Evolutionary conservation across 805 yeast genomes (phyloP), one percentile per base, ranked within the genome.

Genomic region (Saturnispora kantuleensis): DNA sequence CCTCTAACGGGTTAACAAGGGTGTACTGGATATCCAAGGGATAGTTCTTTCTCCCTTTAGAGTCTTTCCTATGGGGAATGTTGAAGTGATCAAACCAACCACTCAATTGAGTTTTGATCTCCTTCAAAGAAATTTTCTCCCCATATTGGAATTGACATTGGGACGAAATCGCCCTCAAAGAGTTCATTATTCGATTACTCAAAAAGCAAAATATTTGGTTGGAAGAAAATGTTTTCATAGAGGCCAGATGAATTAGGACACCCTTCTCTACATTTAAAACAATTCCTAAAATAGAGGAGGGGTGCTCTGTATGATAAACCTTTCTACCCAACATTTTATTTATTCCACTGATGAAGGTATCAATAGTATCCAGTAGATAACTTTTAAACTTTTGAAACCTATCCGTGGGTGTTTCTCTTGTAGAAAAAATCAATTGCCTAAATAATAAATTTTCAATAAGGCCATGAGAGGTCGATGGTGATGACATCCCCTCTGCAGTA

Each of bases 211-310:
- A 49, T 4, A 31, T 15, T n/a, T 31, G 36, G 39, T 49, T 44
- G 3, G 11, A 38, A 4, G 13, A 12, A 11, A 39, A 26, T 28
- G 42, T 31, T 11, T 28, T 30, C 3, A 41, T 36, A 4, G 50
- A 47, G 11, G 38, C 42, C 6, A 49, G 4, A 37, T 49, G 50
- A 17, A 49, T 34, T 10, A 49, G 28, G 13, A 31, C 42, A 7
- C 52, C 52, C 13, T 38, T 38, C 31, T 49, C 48, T 15, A 39
- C n/a, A 42, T 47, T 49, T 21, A 49, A 21, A 7, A 49, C 39
- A 26, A 49, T 47, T 9, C 52, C 52, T 28, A 49, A 21, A 3
- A 30, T 31, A 16, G 31, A 7, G 8, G 44, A 18, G 7, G 38
- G 40, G 13, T 13, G 12, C 4, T 17, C n/a, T 9, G 48, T 42